These are phyloP conservation scores for Urtica urens DNA, from an alignment of 306 rosid genomes.

Conservation along the genomic window DNA sequence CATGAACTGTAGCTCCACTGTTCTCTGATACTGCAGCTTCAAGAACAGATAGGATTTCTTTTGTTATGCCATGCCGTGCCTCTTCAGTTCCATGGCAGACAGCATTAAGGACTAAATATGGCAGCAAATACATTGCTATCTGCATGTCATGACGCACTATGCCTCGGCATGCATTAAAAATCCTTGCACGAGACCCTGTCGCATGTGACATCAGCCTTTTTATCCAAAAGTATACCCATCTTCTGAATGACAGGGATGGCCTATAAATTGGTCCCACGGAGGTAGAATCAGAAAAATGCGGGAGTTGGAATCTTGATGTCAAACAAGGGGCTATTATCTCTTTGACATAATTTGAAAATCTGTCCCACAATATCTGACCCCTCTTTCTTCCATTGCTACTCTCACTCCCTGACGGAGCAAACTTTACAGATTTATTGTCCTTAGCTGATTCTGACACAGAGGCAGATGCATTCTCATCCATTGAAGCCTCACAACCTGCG, in stretches of 20 bases:
- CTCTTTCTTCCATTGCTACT: conserved; percentile 37
- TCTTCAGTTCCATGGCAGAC: conserved; percentile 87
- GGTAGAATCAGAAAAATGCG: conserved; percentile 51
- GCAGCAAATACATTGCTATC: conserved; percentile 76
- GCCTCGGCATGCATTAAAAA: conserved; percentile 87
- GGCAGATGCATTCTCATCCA: conserved; percentile 62
- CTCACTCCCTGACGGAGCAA: conserved; percentile 26
- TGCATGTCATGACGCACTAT: conserved; percentile 95
- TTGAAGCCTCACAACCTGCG: conserved; percentile 89
- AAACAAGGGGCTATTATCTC: conserved; percentile 96
- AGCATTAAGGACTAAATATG: conserved; percentile 84
- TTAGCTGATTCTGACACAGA: conserved; percentile 32
- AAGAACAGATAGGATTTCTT: conserved; percentile 80
- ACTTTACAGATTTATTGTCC: conserved; percentile 16
- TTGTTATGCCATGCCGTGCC: conserved; percentile 69
- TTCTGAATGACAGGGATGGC: conserved; percentile 79
- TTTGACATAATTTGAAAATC: conserved; percentile 85
- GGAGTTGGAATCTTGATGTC: conserved; percentile 90
- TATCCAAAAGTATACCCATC: conserved; percentile 82
- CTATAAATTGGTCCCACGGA: conserved; percentile 58
- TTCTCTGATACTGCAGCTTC: conserved; percentile 78
- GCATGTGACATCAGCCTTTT: conserved; percentile 71
- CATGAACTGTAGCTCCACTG: conserved; percentile 61
- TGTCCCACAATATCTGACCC: conserved; percentile 89
- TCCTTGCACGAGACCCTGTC: conserved; percentile 86